Conservation (phyloP, 208 protist genomes). For the Crithidia bombi region DNA sequence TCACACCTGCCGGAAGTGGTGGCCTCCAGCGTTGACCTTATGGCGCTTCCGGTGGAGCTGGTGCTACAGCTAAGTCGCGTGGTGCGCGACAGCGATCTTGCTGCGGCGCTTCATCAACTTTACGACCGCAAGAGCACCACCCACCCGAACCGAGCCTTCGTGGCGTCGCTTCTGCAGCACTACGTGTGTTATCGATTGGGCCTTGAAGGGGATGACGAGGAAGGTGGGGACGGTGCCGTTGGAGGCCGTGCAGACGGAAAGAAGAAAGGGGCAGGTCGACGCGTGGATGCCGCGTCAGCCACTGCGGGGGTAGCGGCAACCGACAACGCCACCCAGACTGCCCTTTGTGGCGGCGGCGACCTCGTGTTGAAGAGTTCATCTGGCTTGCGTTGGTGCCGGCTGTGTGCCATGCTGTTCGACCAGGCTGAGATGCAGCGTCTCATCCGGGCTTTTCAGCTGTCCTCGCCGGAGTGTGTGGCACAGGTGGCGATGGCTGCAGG, state of each 20-base stretch:
- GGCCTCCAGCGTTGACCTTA: conserved; percentile 64
- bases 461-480: conserved; percentile 21
- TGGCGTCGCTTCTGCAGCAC: conserved; percentile 65
- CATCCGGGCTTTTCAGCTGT: conserved; percentile 29
- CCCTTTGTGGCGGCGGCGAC: not conserved
- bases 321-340: not conserved
- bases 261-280: not conserved
- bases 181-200: conserved; percentile 47
- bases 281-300: too few relatives aligned
- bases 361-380: conserved; percentile 7
- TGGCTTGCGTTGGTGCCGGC: conserved; percentile 67
- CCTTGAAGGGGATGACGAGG: conserved; percentile 2
- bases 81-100: conserved; percentile 54
- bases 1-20: conserved; percentile 61
- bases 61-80: conserved; percentile 52
- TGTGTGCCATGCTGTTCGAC: conserved; percentile 68
- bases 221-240: not conserved
- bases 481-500: not conserved
- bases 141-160: conserved; percentile 61
- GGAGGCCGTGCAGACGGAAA: not conserved
- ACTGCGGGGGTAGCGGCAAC: not conserved
- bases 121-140: conserved; percentile 37
- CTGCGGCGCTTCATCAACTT: conserved; percentile 47
- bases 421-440: conserved; percentile 44
- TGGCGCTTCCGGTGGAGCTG: conserved; percentile 55